Conservation (phyloP, 768 basidiomycete species). For the Flagelloscypha sp. region DNA sequence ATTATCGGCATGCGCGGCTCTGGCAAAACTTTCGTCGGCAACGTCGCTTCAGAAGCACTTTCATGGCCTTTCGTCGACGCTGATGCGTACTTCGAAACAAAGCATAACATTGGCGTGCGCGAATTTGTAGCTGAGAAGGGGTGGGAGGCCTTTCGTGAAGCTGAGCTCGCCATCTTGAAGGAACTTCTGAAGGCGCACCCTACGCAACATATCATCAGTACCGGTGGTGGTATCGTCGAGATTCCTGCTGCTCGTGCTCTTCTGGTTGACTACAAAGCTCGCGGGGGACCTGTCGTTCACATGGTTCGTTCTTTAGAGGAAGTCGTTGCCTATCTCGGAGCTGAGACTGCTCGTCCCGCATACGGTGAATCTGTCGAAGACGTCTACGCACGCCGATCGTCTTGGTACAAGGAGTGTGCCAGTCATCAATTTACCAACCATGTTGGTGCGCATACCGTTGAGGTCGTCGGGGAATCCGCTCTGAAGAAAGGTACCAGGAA, state of each 20-base stretch:
- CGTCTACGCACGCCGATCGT: constrained; percentile 74
- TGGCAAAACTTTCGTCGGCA: constrained; percentile 86
- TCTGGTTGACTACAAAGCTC: constrained; percentile 54
- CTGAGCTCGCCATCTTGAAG: constrained; percentile 62
- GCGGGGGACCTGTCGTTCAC: constrained; percentile 72
- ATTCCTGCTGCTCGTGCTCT: constrained; percentile 64
- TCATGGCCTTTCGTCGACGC: constrained; percentile 78
- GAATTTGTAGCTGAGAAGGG: constrained; percentile 76
- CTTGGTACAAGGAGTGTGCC: constrained; percentile 80
- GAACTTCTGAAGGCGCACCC: constrained; percentile 53
- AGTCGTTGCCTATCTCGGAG: constrained; percentile 71
- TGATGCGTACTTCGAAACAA: constrained; percentile 65
- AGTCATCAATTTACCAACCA: constrained; percentile 81
- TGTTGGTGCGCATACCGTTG: constrained; percentile 25
- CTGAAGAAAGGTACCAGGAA: constrained; percentile 31
- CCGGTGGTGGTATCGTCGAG: constrained; percentile 95
- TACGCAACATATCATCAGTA: constrained; percentile 68
- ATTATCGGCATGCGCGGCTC: constrained; percentile 96
- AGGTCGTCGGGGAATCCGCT: constrained; percentile 15
- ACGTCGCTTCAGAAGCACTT: constrained; percentile 64
- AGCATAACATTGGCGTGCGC: constrained; percentile 53
- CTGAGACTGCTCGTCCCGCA: constrained; percentile 72
- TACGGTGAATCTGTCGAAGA: constrained; percentile 83
- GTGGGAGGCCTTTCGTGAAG: constrained; percentile 84
- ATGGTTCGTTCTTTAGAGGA: constrained; percentile 75